Evolutionary conservation across 495 filamentous ascomycete species (phyloP).

Genomic region (Geopyxis carbonaria): DNA sequence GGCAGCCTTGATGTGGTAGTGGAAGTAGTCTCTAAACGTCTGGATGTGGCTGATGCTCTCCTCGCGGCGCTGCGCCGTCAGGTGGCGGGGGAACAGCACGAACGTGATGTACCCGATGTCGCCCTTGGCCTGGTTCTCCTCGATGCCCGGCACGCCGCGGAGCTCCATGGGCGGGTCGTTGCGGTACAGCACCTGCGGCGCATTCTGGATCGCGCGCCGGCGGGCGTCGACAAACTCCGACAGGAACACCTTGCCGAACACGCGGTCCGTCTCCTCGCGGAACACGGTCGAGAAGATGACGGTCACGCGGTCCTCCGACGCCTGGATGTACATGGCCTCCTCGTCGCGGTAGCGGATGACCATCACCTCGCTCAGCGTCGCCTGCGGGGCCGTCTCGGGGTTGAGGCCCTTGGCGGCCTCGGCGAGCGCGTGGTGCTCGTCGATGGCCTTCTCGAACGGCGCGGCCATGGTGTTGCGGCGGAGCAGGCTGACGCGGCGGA

Average conservation of each 20-base stretch:
- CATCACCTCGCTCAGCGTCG: slow-evolving; percentile 86
- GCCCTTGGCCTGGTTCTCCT: slow-evolving; percentile 45
- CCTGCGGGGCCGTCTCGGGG: slow-evolving; percentile 77
- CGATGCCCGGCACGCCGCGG: slow-evolving; percentile 65
- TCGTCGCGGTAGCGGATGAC: slow-evolving; percentile 95
- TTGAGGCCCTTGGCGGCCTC: slow-evolving; percentile 82
- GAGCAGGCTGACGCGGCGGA: slow-evolving; percentile 67
- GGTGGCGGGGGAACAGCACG: slow-evolving; percentile 88
- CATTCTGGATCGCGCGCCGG: slow-evolving; percentile 88
- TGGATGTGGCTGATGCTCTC: slow-evolving; percentile 98
- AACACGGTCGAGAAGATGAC: slow-evolving; percentile 99
- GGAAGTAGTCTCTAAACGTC: slow-evolving; percentile 99
- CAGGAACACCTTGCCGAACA: slow-evolving; percentile 91
- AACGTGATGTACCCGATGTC: slow-evolving; percentile 97
- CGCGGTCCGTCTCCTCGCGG: slow-evolving; percentile 87
- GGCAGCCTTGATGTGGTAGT: slow-evolving; percentile 99
- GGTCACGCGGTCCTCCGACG: slow-evolving; percentile 87
- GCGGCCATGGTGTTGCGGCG: slow-evolving; percentile 98
- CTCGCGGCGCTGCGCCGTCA: slow-evolving; percentile 59
- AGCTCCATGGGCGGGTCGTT: slow-evolving; percentile 90
- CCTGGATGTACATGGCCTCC: slow-evolving; percentile 99
- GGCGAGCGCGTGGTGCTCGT: slow-evolving; percentile 69
- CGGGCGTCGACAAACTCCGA: slow-evolving; percentile 95
- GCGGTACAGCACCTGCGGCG: slow-evolving; percentile 91
- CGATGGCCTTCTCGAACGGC: slow-evolving; percentile 89